These are phyloP conservation scores for Malassezia pachydermatis DNA, from an alignment of 1,284 basidiomycete species.

Conservation along the genomic window DNA sequence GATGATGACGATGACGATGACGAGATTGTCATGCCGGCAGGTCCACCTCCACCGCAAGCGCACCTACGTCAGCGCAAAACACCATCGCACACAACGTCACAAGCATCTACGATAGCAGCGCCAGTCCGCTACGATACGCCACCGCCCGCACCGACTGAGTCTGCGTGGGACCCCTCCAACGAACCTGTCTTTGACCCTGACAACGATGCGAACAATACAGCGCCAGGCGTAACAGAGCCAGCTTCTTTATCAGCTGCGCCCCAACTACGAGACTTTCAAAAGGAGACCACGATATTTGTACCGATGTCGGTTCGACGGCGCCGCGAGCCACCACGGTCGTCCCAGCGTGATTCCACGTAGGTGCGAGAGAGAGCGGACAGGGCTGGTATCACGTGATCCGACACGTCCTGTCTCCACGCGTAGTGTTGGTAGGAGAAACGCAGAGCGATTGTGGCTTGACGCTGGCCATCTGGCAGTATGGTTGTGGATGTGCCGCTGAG, in stretches of 20 bases:
- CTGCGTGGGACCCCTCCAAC: neutral
- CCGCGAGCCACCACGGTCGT: neutral
- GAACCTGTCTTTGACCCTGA: neutral
- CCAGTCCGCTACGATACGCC: neutral
- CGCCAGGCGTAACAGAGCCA: neutral
- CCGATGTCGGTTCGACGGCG: constrained; percentile 17
- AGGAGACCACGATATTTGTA: constrained; percentile 40
- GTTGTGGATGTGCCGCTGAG: no score
- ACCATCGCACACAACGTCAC: no score
- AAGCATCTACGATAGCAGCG: neutral
- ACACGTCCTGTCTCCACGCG: neutral
- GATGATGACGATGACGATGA: constrained; percentile 24
- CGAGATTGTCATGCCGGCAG: constrained; percentile 39
- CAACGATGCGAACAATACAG: neutral
- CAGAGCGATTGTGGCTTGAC: no score
- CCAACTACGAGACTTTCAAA: constrained; percentile 41
- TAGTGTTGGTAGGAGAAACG: no score
- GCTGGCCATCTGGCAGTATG: no score
- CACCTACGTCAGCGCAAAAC: no score
- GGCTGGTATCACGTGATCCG: constrained; percentile 12
- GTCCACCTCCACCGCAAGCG: constrained; percentile 36
- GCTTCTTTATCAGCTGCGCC: constrained; percentile 35
- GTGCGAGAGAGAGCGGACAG: no score
- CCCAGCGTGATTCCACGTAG: no score
- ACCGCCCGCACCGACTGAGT: no score